Percentiles rank a stretch among this genome's conserved stretches.
Evolutionary conservation across 1,284 basidiomycete genomes (phyloP).

Genomic region (Ceratorhiza oryzae-sativae): DNA sequence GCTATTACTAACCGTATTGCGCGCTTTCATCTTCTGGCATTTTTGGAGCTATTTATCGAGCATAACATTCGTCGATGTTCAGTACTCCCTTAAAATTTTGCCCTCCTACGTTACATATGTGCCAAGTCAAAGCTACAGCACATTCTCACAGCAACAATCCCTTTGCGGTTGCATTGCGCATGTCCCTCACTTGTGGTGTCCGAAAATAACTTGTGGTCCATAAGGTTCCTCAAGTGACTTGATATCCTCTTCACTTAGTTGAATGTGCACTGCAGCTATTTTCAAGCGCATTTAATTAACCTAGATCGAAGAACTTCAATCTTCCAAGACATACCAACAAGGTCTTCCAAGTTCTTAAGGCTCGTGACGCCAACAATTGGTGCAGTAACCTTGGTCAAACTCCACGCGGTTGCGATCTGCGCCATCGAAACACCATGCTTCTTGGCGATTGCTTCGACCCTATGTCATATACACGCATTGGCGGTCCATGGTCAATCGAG

Average conservation of each 20-base stretch:
- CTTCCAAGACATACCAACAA: constrained; percentile 24
- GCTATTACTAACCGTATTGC: constrained; percentile 34
- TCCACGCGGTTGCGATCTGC: constrained; percentile 19
- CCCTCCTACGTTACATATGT: too few relatives aligned
- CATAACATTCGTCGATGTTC: too few relatives aligned
- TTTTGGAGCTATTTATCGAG: too few relatives aligned
- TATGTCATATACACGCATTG: background rate
- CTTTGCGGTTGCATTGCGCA: background rate
- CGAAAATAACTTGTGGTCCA: constrained; percentile 46
- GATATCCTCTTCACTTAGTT: constrained; percentile 52
- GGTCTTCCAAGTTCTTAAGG: constrained; percentile 39
- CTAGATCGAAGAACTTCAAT: too few relatives aligned
- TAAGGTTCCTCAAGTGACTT: constrained; percentile 52
- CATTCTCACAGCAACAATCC: background rate
- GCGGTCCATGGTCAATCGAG: background rate
- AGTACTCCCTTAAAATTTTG: too few relatives aligned
- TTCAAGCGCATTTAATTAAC: too few relatives aligned
- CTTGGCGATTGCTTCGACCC: constrained; percentile 44
- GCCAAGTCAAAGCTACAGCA: too few relatives aligned
- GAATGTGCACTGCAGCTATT: constrained; percentile 43
- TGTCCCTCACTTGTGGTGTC: constrained; percentile 42
- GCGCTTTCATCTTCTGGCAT: background rate
- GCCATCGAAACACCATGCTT: constrained; percentile 44
- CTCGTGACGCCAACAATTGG: constrained; percentile 41
- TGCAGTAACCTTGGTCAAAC: constrained; percentile 39